These are phyloP conservation scores for Penicillium egyptiacum DNA, from an alignment of 495 filamentous ascomycete genomes.

Conservation along the genomic window DNA sequence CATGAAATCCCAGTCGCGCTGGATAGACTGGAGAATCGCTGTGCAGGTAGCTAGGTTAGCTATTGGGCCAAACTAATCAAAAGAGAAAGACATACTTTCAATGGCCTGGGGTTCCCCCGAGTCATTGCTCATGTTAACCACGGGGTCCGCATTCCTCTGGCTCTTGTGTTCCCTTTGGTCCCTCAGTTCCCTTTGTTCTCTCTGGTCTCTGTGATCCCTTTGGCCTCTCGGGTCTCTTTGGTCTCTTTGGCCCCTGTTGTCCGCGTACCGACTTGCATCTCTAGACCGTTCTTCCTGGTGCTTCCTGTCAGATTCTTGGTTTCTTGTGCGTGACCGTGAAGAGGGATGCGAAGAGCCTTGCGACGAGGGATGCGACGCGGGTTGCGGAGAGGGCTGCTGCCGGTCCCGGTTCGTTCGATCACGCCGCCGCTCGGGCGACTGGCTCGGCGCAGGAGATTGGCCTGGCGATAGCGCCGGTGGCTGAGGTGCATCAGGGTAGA, in stretches of 20 bases:
- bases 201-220: conserved; percentile 24
- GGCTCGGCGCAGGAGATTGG: conserved; percentile 16
- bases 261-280: conserved; percentile 25
- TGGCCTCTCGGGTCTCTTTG: neutral
- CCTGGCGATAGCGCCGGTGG: conserved; percentile 29
- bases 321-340: conserved; percentile 42
- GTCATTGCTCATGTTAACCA: conserved; percentile 10
- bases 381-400: conserved; percentile 25
- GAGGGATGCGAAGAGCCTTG: conserved; percentile 15
- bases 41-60: neutral
- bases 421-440: conserved; percentile 40
- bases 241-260: conserved; percentile 20
- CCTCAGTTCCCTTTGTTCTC: neutral
- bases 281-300: conserved; percentile 32
- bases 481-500: conserved; percentile 38
- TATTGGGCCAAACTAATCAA: neutral
- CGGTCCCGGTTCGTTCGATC: conserved; percentile 39
- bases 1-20: conserved; percentile 90
- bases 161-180: conserved; percentile 13
- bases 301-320: conserved; percentile 31
- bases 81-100: conserved; percentile 35
- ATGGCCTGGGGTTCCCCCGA: conserved; percentile 37
- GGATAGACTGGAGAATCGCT: conserved; percentile 70
- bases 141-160: conserved; percentile 23
- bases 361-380: conserved; percentile 23